Evolutionary conservation across 495 filamentous ascomycete genomes (phyloP), one percentile per base, ranked within the genome.

Genomic region (Lophium mytilinum): DNA sequence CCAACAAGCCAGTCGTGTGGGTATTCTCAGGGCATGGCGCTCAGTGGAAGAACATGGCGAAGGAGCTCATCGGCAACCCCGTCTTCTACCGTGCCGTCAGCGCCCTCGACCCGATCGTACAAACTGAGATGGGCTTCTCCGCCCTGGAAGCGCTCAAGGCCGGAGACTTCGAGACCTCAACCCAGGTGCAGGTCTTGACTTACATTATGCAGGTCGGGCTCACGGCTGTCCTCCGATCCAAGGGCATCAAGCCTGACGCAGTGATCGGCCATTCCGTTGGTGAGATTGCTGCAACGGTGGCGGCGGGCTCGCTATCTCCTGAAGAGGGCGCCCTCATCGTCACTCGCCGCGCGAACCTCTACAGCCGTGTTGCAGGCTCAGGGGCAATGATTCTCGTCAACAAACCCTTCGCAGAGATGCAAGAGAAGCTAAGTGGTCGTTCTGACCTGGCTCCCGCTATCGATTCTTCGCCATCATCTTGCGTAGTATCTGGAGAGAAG

Each of bases 351-450:
- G 69, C 73, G 0, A 52, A 53, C 5, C 58, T 77, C 11, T 77
- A 75, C 45, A 57, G 62, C 0, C 17, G 60, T 12, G 68, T 77
- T 15, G 72, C 65, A 57, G 79, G 81, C 15, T 68, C 76, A 19
- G 69, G 75, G 0, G 77, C 74, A 33, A 82, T 84, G 72, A 67
- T 76, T 14, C 67, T 82, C 0, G 78, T 81, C 3, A 68, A 66
- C 46, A 21, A 4, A 73, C 76, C 73, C 68, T 78, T 68, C 67
- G 73, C 19, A 68, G 76, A 73, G 35, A 53, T 69, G 3, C n/a
- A 14, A 11, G 42, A 55, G 5, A 56, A 63, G 37, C 67, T 70
- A 10, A 41, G 24, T 30, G 60, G 42, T 3, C 43, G 58, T 9
- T 14, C n/a, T 1, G 63, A 72, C 43, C 41, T 76, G 17, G 62